Conservation (phyloP, 2,329 filamentous ascomycete species). For the Colletotrichum spaethianum region DNA sequence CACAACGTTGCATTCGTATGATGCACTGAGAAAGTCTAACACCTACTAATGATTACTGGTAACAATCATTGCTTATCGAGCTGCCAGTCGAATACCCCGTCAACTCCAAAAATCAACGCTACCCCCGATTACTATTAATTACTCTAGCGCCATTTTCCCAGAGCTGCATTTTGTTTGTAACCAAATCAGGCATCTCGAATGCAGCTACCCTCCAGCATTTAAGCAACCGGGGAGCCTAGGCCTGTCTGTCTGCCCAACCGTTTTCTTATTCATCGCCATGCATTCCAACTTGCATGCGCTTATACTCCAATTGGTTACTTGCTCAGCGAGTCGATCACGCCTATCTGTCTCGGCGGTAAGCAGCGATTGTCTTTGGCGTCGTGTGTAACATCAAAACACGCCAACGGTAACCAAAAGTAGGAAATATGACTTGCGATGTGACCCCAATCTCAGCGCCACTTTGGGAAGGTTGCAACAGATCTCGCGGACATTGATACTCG, state of each 20-base stretch:
- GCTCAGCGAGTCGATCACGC: background rate
- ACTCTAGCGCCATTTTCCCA: background rate
- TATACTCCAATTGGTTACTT: slow-evolving; percentile 1
- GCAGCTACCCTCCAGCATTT: background rate
- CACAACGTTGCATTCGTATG: too few relatives aligned
- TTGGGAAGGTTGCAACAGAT: slow-evolving; percentile 27
- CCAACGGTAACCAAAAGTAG: slow-evolving; percentile 8
- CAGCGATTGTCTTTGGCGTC: background rate
- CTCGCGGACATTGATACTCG: slow-evolving; percentile 2
- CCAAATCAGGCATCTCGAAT: background rate
- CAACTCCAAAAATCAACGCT: background rate
- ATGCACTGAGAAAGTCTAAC: too few relatives aligned
- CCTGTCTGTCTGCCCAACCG: background rate
- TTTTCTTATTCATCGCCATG: slow-evolving; percentile 28
- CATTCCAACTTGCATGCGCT: slow-evolving; percentile 2
- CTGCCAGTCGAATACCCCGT: too few relatives aligned
- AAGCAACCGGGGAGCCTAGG: background rate
- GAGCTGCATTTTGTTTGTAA: background rate
- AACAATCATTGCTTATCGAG: too few relatives aligned
- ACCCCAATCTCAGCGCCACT: slow-evolving; percentile 21
- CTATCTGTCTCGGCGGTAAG: slow-evolving; percentile 21
- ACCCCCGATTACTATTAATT: background rate
- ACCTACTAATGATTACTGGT: too few relatives aligned
- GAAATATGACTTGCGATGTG: slow-evolving; percentile 3
- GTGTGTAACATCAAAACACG: slow-evolving; percentile 12